Base-by-base conservation (phyloP, 148 eudicot species). In the Rhododendron molle region DNA sequence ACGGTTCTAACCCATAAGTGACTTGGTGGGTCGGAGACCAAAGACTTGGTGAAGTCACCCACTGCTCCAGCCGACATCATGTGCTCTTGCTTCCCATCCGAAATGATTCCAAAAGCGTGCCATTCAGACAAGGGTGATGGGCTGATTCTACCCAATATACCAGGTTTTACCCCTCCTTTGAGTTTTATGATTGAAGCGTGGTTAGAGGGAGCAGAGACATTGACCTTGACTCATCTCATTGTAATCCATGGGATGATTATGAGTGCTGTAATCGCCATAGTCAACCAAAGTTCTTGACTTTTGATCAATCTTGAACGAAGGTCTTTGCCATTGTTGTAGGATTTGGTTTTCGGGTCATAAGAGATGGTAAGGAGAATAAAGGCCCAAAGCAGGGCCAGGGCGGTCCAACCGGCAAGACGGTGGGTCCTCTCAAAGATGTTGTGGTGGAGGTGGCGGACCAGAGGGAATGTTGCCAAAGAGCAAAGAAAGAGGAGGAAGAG, bases 31-130 rank as follows among this genome's bases (percentile, higher is more conserved):
- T 87, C 43, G 7, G 92, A 76, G 28, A 92, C 90, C 28, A 92
- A 56, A 4, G 94, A 89, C 78, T 90, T 92, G 0, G 92, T 90
- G 88, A 90, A 92, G 84, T 92, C 94, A 0, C 94, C 94, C 4
- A 92, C 94, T 4, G 92, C 94, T 32, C 94, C 91, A 4, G 92
- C 94, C 54, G 90, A 84, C 94, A 90, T 92, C 92, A 90, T 90
- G 84, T 90, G 92, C 50, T 87, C 91, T 2, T 82, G 20, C 73
- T 90, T 90, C 5, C 83, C 86, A 23, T 92, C 92, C 1, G 91
- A 90, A 62, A 90, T 92, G 81, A 92, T 92, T 0, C 92, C 94
- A n/a, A 90, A 92, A 0, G 91, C 92, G n/a, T 92, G 94, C 94
- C 94, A 89, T 30, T 92, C 94, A 0, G 94, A 92, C 7, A 92